phyloP scores from a whole-genome alignment of 2,329 filamentous ascomycete genomes.

The Alternaria tenuissima region DNA sequence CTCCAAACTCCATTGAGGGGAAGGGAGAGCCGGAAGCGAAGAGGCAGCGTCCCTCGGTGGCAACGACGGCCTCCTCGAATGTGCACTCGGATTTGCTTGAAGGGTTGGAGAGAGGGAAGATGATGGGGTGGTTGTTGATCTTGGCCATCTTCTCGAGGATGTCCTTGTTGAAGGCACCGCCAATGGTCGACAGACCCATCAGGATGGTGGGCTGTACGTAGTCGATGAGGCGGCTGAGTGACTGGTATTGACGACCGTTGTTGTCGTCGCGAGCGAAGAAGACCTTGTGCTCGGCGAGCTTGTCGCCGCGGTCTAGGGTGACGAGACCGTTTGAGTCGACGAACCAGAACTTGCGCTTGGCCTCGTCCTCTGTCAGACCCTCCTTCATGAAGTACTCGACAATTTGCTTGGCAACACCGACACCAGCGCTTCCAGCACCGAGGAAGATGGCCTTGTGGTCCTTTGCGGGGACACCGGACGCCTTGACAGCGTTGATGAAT shows the following conservation, averaged over 20 bases:
- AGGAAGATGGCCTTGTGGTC: conserved; percentile 97
- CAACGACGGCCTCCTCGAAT: conserved; percentile 88
- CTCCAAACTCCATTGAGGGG: conserved; percentile 65
- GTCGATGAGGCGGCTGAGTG: conserved; percentile 88
- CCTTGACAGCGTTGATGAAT: conserved; percentile 78
- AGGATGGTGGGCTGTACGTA: conserved; percentile 95
- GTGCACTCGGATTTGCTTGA: conserved; percentile 97
- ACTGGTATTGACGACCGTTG: conserved; percentile 72
- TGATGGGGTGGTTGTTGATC: conserved; percentile 73
- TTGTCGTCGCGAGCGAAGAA: conserved; percentile 74
- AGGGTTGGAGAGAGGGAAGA: conserved; percentile 95
- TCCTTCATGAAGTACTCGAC: conserved; percentile 96
- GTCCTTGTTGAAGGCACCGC: conserved; percentile 90
- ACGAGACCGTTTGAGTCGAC: conserved; percentile 97
- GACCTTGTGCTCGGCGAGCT: conserved; percentile 85
- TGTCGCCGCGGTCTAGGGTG: conserved; percentile 90
- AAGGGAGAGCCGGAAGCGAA: conserved; percentile 97
- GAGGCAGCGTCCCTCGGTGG: conserved; percentile 90
- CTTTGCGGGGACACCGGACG: conserved; percentile 82
- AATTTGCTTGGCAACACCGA: conserved; percentile 97
- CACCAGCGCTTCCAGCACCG: conserved; percentile 92
- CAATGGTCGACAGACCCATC: conserved; percentile 92
- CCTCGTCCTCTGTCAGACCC: conserved; percentile 86
- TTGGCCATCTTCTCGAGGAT: conserved; percentile 71
- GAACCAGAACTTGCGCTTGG: conserved; percentile 92